Base-by-base conservation (phyloP, 2,329 filamentous ascomycete genomes). In the Xylariaceae sp. region DNA sequence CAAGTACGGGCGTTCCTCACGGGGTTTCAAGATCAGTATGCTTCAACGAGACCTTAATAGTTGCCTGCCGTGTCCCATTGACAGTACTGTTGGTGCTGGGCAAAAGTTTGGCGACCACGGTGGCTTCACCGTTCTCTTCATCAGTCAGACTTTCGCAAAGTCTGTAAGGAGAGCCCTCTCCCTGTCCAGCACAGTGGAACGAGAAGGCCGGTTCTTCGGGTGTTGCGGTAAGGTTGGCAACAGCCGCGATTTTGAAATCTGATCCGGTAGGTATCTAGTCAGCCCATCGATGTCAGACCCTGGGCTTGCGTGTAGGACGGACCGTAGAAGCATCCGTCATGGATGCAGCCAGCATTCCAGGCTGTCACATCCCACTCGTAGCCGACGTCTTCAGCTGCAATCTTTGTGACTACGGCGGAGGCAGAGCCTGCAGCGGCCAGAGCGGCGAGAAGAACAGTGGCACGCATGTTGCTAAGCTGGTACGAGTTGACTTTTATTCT, bases 221-320 rank as follows among this genome's bases (percentile, higher is more conserved):
- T 31, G 41, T 53, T 26, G 41, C 44, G 8, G 42, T 53, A 29
- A 40, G 18, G 44, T 54, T 54, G 16, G 44, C 54, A 37, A 40
- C 44, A 26, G 55, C 60, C 21, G 56, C 54, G 31, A 63, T 47
- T 44, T 57, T 54, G 48, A 60, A 61, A 38, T 58, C 56, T 54
- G 18, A 1, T 17, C 34, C 13, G 19, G 33, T 26, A 14, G n/a
- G n/a, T n/a, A n/a, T n/a, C n/a, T n/a, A n/a, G 15, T 47, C 19
- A 45, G 37, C 15, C 34, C 7, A 36, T 14, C 39, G 51, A 55
- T 36, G 46, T 19, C 14, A 21, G 11, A 16, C 36, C 24, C 26
- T 14, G 11, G 28, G 8, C 4, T 19, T n/a, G n/a, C 21, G 14
- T 19, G 31, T 34, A 31, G 36, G 19, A 13, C 51, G 38, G 44